phyloP scores from a whole-genome alignment of 148 eudicot species.

The Cornus kousa region DNA sequence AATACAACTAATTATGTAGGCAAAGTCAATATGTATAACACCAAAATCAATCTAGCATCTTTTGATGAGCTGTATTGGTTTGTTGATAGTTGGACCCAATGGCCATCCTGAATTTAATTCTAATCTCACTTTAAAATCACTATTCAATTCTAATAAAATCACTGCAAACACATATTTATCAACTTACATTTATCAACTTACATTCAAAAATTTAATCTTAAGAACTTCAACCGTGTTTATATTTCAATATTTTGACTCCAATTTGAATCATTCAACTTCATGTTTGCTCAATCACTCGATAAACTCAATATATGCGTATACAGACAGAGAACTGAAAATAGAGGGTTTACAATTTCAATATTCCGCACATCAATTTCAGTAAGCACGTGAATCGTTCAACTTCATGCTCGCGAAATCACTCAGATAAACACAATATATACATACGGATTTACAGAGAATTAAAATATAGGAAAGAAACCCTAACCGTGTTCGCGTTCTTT shows the following conservation, averaged over 20 bases:
- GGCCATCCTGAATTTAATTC: not conserved
- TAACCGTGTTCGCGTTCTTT: constrained; percentile 85
- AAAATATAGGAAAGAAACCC: constrained; percentile 13
- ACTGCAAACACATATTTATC: not conserved
- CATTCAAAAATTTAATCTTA: no score
- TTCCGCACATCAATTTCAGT: no score
- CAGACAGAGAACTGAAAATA: no score
- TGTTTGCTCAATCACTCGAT: no score
- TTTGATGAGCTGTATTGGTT: not conserved
- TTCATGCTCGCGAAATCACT: not conserved
- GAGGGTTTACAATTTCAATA: no score
- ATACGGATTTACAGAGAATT: no score
- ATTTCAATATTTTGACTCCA: no score
- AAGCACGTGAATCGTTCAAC: not conserved
- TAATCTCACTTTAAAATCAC: not conserved
- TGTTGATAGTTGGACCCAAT: not conserved
- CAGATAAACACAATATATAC: not conserved
- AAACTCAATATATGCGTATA: no score
- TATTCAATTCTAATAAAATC: no score
- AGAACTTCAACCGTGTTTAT: not conserved
- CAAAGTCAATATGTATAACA: not conserved
- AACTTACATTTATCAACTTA: no score
- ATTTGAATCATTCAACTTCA: no score
- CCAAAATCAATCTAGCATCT: not conserved
- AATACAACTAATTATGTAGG: no score